phyloP scores from a whole-genome alignment of 306 rosid genomes.

The Vicia villosa region DNA sequence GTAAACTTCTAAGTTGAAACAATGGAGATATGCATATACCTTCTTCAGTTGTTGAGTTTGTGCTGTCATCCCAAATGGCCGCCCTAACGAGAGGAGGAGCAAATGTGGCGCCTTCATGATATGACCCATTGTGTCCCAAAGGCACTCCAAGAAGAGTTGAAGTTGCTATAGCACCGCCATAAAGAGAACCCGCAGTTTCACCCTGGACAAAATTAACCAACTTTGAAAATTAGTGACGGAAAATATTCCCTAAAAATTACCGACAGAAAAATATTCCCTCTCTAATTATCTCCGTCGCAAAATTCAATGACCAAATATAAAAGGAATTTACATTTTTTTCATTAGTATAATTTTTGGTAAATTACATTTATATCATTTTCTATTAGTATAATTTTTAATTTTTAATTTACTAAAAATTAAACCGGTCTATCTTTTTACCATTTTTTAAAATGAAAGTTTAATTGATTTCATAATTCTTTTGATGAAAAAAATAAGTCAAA shows the following conservation, averaged over 20 bases:
- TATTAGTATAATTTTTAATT: too few relatives aligned
- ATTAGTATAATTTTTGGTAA: too few relatives aligned
- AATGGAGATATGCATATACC: too few relatives aligned
- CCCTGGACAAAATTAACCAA: slow-evolving; percentile 47
- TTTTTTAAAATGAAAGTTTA: neutral
- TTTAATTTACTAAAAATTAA: too few relatives aligned
- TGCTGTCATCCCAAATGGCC: slow-evolving; percentile 97
- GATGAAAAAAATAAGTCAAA: neutral
- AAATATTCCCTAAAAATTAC: too few relatives aligned
- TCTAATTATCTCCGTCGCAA: too few relatives aligned
- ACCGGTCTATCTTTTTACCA: too few relatives aligned
- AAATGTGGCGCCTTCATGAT: slow-evolving; percentile 93
- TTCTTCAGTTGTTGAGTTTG: slow-evolving; percentile 85
- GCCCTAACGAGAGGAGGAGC: slow-evolving; percentile 93
- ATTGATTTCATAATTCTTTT: neutral
- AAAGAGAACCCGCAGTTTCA: slow-evolving; percentile 71
- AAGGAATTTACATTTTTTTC: too few relatives aligned
- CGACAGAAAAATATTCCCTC: neutral
- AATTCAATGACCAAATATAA: too few relatives aligned
- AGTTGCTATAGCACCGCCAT: slow-evolving; percentile 77
- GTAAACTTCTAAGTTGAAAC: too few relatives aligned
- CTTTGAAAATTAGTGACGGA: neutral
- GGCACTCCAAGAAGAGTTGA: slow-evolving; percentile 91
- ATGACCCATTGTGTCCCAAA: slow-evolving; percentile 91
- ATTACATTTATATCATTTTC: too few relatives aligned